Percentiles rank a stretch among this genome's conserved stretches.
Evolutionary conservation across 257 asterid genomes (phyloP).

Genomic region (Ballota nigra): DNA sequence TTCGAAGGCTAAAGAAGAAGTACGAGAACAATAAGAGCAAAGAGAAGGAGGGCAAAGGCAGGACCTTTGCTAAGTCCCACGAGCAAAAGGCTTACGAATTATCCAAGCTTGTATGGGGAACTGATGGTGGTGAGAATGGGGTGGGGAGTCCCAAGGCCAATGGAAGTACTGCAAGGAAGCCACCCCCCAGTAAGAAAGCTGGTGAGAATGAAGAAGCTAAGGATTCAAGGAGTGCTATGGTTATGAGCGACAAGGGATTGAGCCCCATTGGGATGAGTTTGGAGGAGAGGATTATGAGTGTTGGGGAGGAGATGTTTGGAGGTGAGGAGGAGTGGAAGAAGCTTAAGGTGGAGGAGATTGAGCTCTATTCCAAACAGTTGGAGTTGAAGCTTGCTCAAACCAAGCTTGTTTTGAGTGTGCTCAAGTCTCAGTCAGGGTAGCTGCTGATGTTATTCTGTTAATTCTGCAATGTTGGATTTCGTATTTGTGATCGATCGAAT

Average conservation of each 20-base stretch:
- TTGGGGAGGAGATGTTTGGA: conserved; percentile 31
- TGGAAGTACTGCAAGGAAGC: conserved; percentile 28
- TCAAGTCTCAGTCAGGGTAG: conserved; percentile 14
- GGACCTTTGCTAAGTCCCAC: conserved; percentile 38
- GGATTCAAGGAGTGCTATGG: conserved; percentile 16
- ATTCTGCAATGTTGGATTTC: neutral
- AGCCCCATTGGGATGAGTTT: neutral
- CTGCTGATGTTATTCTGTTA: conserved; percentile 7
- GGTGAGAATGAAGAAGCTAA: conserved; percentile 18
- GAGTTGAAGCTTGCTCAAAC: conserved; percentile 38
- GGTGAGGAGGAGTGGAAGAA: conserved; percentile 41
- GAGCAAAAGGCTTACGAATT: conserved; percentile 49
- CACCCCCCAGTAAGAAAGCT: conserved; percentile 17
- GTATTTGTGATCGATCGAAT: neutral
- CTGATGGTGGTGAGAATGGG: conserved; percentile 18
- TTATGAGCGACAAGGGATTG: conserved; percentile 9
- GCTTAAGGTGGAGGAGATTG: conserved; percentile 35
- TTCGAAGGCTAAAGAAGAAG: conserved; percentile 54
- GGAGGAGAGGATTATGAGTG: conserved; percentile 38
- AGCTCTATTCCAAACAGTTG: conserved; percentile 22
- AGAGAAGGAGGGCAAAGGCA: conserved; percentile 43
- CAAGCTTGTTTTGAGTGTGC: conserved; percentile 31
- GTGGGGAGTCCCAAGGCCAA: conserved; percentile 34
- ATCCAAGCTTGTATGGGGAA: conserved; percentile 56
- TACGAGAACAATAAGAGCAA: conserved; percentile 41